Base-by-base conservation (phyloP, 2,329 filamentous ascomycete genomes). In the Aspergillus intermedius region DNA sequence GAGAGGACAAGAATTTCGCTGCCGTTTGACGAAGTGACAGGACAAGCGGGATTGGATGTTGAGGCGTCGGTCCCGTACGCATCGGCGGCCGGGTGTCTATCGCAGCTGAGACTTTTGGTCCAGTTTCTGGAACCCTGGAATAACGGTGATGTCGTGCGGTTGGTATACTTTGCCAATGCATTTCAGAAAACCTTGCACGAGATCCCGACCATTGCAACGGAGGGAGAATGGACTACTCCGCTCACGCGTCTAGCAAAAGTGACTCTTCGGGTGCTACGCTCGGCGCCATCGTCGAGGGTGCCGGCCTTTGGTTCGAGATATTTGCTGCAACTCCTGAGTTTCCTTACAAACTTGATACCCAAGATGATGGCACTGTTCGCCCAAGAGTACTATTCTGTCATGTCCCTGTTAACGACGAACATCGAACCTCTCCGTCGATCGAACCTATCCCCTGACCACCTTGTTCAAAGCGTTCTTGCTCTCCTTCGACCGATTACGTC, bases 51-150 rank as follows among this genome's bases (percentile, higher is more conserved):
- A 78, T 28, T 72, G 70, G 28, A 66, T 82, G 7, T 63, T 82
- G 22, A 62, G 79, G 51, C 52, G 44, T 58, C 62, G n/a, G 47
- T 55, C 22, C 56, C 57, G 22, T 74, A 73, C 57, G 50, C 54
- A 22, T 64, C 62, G 17, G 60, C 64, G 19, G 55, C 58, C n/a
- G 61, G 68, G 40, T 70, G 72, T 47, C 55, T 81, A 37, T 66
- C 70, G 8, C 76, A 81, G 34, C 65, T 88, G 35, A 84, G 83
- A 75, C 74, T 87, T 23, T 69, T 89, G 23, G 78, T 86, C 12
- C 82, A 87, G 58, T 84, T 85, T 54, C 77, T 87, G 51, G 76
- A 79, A 45, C 65, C 86, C 10, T 75, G 61, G 45, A 65, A 69
- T 39, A 59, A 60, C 22, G 61, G 62, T 44, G 72, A 74, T 53